Evolutionary conservation across 2,329 filamentous ascomycete genomes (phyloP).

Genomic region (Ophiostoma himal-ulmi): DNA sequence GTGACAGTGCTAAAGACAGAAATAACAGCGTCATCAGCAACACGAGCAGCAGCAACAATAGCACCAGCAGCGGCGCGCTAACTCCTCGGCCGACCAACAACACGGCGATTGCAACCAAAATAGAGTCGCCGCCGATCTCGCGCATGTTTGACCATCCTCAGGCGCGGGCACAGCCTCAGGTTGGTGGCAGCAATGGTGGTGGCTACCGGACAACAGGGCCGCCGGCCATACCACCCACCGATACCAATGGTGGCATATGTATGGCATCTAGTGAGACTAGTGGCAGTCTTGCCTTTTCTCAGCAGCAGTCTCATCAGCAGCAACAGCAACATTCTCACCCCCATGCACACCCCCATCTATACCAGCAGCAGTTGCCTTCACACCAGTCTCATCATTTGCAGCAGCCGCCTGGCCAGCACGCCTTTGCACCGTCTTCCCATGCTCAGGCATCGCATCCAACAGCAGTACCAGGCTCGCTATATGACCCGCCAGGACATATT

Average conservation of each 20-base stretch:
- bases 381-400: constrained; percentile 10
- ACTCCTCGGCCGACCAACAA: not conserved
- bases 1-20: not conserved
- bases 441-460: not conserved
- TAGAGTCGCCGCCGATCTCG: not conserved
- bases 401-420: not conserved
- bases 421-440: not conserved
- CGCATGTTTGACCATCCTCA: not conserved
- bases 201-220: not conserved
- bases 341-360: not conserved
- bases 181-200: not conserved
- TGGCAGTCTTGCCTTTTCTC: not conserved
- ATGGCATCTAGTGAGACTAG: not conserved
- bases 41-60: not conserved
- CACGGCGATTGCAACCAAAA: not conserved
- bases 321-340: not conserved
- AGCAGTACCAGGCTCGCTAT: not conserved
- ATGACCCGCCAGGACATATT: not conserved
- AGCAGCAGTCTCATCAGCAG: not conserved
- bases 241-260: not conserved
- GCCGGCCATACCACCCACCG: not conserved
- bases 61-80: not conserved
- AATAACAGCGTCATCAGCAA: not conserved
- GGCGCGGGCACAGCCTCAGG: not conserved
- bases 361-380: not conserved